Evolutionary conservation across 2,329 filamentous ascomycete genomes (phyloP).

Genomic region (Purpureocillium takamizusanense): DNA sequence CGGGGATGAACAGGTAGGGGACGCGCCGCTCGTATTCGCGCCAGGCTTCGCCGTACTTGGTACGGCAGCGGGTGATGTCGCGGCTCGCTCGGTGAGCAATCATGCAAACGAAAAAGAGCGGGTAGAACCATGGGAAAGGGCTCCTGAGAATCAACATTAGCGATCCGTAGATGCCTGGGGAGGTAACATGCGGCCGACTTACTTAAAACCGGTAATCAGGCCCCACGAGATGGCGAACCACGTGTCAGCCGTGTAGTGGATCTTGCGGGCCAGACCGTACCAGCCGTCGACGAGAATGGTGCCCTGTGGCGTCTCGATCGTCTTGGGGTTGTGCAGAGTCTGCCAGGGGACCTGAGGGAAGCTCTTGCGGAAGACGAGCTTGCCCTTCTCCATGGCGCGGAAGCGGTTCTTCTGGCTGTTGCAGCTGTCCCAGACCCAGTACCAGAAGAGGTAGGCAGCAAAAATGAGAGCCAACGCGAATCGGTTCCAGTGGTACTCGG

Average conservation of each 20-base stretch:
- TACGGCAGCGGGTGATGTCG: conserved; percentile 68
- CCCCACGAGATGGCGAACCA: conserved; percentile 43
- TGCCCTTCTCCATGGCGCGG: conserved; percentile 69
- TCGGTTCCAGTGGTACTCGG: conserved; percentile 68
- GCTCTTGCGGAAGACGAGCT: conserved; percentile 59
- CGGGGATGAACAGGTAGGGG: conserved; percentile 77
- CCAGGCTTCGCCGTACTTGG: conserved; percentile 79
- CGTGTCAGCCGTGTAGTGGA: conserved; percentile 39
- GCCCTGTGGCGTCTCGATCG: conserved; percentile 63
- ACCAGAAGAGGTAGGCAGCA: conserved; percentile 67
- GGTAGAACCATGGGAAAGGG: conserved; percentile 88
- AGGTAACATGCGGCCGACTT: conserved; percentile 8
- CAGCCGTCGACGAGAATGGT: conserved; percentile 78
- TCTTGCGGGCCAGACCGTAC: conserved; percentile 66
- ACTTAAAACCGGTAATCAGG: conserved; percentile 41
- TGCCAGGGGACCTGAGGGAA: conserved; percentile 92
- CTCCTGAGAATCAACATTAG: conserved; percentile 30
- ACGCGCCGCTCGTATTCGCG: conserved; percentile 68
- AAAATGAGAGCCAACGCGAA: conserved; percentile 58
- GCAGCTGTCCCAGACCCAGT: conserved; percentile 87
- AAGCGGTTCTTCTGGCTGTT: conserved; percentile 94
- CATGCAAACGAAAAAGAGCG: conserved; percentile 73
- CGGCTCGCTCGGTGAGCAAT: conserved; percentile 70
- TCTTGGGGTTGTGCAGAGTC: conserved; percentile 69
- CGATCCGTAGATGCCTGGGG: not conserved